Evolutionary conservation across 1,284 basidiomycete species (phyloP).

Genomic region (Leccinum insigne): DNA sequence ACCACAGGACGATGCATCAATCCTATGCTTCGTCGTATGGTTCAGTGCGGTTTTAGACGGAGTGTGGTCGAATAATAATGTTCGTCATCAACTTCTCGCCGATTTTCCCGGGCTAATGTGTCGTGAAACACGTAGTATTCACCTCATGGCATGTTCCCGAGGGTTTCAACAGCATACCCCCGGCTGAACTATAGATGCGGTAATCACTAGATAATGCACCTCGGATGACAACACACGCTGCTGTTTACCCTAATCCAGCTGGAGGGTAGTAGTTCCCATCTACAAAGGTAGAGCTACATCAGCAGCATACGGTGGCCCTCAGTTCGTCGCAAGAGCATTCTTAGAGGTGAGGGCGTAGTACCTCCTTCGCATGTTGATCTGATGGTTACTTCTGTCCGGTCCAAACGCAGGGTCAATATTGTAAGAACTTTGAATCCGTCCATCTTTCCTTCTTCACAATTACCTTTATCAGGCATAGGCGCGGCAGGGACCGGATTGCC

Average conservation of each 20-base stretch:
- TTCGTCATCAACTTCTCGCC: background rate
- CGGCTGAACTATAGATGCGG: background rate
- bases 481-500: constrained; percentile 31
- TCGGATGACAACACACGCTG: background rate
- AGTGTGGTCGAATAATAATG: background rate
- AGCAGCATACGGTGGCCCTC: constrained; percentile 28
- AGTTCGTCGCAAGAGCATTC: constrained; percentile 29
- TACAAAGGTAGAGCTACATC: background rate
- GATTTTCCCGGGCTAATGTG: background rate
- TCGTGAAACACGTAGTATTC: background rate
- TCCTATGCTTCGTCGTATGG: background rate
- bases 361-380: background rate
- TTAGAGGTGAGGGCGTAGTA: constrained; percentile 19
- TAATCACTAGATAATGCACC: background rate
- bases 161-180: background rate
- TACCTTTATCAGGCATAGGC: constrained; percentile 23
- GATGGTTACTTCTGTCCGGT: background rate
- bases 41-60: background rate
- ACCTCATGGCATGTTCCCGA: background rate
- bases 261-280: background rate
- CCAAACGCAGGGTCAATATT: constrained; percentile 25
- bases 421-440: constrained; percentile 16
- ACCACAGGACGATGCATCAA: background rate
- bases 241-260: background rate
- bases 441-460: background rate